Evolutionary conservation across 306 rosid species (phyloP).

Genomic region (Pterocarpus santalinus): DNA sequence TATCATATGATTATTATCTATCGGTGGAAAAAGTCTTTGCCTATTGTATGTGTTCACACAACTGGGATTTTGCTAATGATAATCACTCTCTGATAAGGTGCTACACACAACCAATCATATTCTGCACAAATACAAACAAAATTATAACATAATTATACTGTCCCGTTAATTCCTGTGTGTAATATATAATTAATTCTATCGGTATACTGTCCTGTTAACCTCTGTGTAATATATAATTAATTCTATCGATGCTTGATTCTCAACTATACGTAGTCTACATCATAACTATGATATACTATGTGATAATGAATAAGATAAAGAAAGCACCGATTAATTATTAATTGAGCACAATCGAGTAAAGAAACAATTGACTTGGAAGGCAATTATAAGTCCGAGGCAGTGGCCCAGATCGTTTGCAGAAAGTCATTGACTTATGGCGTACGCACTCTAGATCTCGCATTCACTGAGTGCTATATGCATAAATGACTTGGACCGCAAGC

Average conservation of each 20-base stretch:
- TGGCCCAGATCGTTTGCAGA: neutral
- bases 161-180: neutral
- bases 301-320: neutral
- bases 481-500: slow-evolving; percentile 12
- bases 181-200: neutral
- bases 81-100: neutral
- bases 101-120: slow-evolving; percentile 23
- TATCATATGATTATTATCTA: slow-evolving; percentile 12
- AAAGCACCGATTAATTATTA: neutral
- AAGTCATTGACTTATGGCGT: neutral
- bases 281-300: neutral
- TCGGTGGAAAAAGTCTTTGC: neutral
- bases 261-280: neutral
- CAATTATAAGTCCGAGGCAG: neutral
- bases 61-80: neutral
- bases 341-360: neutral
- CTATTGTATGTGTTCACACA: slow-evolving; percentile 1
- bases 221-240: neutral
- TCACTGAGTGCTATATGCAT: neutral
- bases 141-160: neutral
- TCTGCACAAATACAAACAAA: neutral
- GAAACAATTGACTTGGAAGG: slow-evolving; percentile 4
- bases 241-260: neutral
- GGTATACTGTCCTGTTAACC: neutral
- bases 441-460: neutral